Evolutionary conservation across 139 green algal genomes (phyloP), one percentile per base, ranked within the genome.

Genomic region (Chlamydomonas sp.): DNA sequence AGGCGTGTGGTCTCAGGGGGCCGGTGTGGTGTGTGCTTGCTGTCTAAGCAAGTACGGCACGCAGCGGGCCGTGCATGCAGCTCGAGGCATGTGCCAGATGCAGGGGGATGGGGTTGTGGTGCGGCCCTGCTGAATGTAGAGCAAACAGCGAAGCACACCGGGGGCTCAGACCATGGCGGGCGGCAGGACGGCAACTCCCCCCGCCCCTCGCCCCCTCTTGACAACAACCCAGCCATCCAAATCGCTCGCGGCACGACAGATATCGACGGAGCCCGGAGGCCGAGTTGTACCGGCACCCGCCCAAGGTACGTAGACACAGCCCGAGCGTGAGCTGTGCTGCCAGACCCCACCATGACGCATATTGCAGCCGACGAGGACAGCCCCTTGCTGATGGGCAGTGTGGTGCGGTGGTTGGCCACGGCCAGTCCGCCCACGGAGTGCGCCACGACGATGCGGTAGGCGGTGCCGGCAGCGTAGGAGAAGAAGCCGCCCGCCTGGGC

Each of bases 281-380:
- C 31, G 31, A 49, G 31, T 49, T 49, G 31, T 49, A 49, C 31
- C 31, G 31, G 31, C 31, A 49, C 31, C 31, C 31, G 31, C 31
- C 31, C 31, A 49, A 49, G 31, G 31, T 49, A 49, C 31, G 31
- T 49, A 49, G 31, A 49, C 31, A 49, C 31, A 49, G 31, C 31
- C 31, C 31, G 31, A 49, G 31, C 31, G 31, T 49, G 31, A 49
- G 61, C 74, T 49, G 14, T 85, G 20, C 31, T 49, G 31, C 31
- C 31, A 49, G 4, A 31, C 4, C 86, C 5, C 59, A 96, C 90
- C 87, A 96, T 79, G 57, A 97, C 95, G 77, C 95, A 97, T 7
- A 96, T 60, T n/a, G 95, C 95, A 0, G 95, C 95, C 2, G 90
- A 95, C 14, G 92, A 96, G 49, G 93, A 96, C 60, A 97, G 90